Percentiles rank a stretch among this genome's conserved stretches.
These are phyloP conservation scores for Phytophthora multivora DNA, from an alignment of 352 stramenopile genomes.

Conservation along the genomic window DNA sequence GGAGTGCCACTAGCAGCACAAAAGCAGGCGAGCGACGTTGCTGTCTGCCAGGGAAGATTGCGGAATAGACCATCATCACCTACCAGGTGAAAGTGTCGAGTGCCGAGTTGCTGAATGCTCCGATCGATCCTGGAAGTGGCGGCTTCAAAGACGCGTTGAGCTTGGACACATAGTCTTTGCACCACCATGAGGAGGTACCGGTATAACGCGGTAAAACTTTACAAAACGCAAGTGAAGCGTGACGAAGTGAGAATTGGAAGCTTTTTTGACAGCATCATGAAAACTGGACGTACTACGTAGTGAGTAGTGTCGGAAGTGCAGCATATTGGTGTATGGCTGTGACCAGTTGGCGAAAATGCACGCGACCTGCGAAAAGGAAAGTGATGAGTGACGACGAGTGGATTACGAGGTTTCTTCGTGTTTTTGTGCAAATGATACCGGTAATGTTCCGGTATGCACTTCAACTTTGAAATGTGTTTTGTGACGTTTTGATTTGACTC, in stretches of 20 bases:
- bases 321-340: slow-evolving; percentile 6
- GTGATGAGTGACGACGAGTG: slow-evolving; percentile 10
- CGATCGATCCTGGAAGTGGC: too few relatives aligned
- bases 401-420: not conserved
- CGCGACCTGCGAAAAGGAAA: not conserved
- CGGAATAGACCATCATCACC: slow-evolving; percentile 49
- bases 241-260: not conserved
- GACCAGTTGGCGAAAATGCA: not conserved
- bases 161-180: slow-evolving; percentile 6
- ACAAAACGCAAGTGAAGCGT: not conserved
- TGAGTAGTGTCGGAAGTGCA: not conserved
- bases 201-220: not conserved
- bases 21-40: slow-evolving; percentile 30
- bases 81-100: slow-evolving; percentile 22
- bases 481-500: too few relatives aligned
- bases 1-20: slow-evolving; percentile 31
- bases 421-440: not conserved
- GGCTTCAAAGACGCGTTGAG: slow-evolving; percentile 10
- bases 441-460: too few relatives aligned
- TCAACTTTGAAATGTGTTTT: too few relatives aligned
- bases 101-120: slow-evolving; percentile 8
- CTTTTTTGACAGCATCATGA: not conserved
- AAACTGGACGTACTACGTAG: not conserved
- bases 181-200: not conserved
- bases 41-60: slow-evolving; percentile 29